Evolutionary conservation across 2,329 filamentous ascomycete species (phyloP).

Genomic region (Hymenoscyphus linearis): DNA sequence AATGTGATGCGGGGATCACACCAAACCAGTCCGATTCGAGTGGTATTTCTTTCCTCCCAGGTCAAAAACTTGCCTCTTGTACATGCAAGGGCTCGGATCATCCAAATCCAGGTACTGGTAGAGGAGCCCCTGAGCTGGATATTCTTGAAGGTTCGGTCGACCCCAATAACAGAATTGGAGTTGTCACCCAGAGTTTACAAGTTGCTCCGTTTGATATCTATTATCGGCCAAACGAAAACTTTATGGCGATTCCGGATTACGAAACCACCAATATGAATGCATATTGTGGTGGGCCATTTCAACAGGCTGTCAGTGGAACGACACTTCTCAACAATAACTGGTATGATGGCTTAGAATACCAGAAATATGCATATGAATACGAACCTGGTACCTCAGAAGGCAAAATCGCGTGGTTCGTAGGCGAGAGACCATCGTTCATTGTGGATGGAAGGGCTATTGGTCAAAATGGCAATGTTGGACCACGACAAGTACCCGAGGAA

Average conservation of each 20-base stretch:
- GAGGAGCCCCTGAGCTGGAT: conserved; percentile 66
- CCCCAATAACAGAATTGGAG: conserved; percentile 32
- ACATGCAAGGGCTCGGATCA: conserved; percentile 60
- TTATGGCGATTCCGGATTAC: conserved; percentile 45
- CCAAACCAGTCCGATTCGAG: conserved; percentile 63
- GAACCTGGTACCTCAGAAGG: conserved; percentile 38
- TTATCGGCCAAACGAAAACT: conserved; percentile 48
- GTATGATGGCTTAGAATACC: conserved; percentile 49
- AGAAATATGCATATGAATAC: conserved; percentile 53
- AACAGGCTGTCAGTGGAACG: conserved; percentile 51
- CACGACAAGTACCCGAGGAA: conserved; percentile 45
- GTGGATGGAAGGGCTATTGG: conserved; percentile 48
- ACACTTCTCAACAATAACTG: conserved; percentile 49
- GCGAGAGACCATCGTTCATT: conserved; percentile 44
- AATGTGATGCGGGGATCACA: conserved; percentile 60
- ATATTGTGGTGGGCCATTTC: conserved; percentile 49
- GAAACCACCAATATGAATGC: conserved; percentile 43
- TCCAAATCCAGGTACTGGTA: conserved; percentile 57
- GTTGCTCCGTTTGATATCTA: conserved; percentile 38
- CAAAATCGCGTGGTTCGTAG: conserved; percentile 48
- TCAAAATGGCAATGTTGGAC: conserved; percentile 47
- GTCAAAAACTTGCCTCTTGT: conserved; percentile 63
- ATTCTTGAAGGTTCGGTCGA: conserved; percentile 56
- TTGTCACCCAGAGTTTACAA: conserved; percentile 34
- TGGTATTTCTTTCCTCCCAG: conserved; percentile 60